Base-by-base conservation (phyloP, 768 basidiomycete genomes). In the Russula lepida region DNA sequence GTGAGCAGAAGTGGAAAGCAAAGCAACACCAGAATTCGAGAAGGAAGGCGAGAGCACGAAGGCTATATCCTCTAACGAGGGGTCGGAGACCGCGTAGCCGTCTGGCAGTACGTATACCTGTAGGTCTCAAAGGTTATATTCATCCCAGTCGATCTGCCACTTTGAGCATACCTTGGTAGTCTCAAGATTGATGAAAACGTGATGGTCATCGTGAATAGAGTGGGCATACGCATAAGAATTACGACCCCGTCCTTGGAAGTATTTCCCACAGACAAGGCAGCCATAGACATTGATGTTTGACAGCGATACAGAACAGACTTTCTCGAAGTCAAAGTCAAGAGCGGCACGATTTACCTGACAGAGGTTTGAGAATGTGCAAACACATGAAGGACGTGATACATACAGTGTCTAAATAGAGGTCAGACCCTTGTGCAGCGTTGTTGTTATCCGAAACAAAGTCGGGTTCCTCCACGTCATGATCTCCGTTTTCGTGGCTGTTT, bases 251-350 rank as follows among this genome's bases (percentile, higher is more conserved):
- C 97, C 97, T 79, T 98, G 95, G 71, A 97, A 98, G 73, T 98
- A 99, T 76, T 97, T 98, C 58, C 97, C 97, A 71, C 92, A 95
- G 17, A 98, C 95, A 56, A 99, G 83, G 71, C 97, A 99, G 35
- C 92, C 93, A 70, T 99, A 99, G 64, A 89, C 89, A 74, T 99
- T 97, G 79, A 97, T 94, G 74, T 98, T 95, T 44, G 91, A 89
- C 57, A 92, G 79, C 37, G 92, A 97, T 54, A 98, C 92, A 9
- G 95, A 98, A 79, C 97, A 99, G 28, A 98, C 83, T 79, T 95
- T 94, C 76, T 99, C 97, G 68, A 99, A 99, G 75, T 99, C 97
- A 75, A 99, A 99, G 74, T 99, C 97, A 59, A 99, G 83, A 48
- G 84, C 79, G 50, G 81, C 83, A 63, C 97, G 83, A 72, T 97